Percentiles rank a stretch among this genome's conserved stretches.
Conservation (phyloP, 1,139 yeast genomes). For the Sugiyamaella grinbergsii region DNA sequence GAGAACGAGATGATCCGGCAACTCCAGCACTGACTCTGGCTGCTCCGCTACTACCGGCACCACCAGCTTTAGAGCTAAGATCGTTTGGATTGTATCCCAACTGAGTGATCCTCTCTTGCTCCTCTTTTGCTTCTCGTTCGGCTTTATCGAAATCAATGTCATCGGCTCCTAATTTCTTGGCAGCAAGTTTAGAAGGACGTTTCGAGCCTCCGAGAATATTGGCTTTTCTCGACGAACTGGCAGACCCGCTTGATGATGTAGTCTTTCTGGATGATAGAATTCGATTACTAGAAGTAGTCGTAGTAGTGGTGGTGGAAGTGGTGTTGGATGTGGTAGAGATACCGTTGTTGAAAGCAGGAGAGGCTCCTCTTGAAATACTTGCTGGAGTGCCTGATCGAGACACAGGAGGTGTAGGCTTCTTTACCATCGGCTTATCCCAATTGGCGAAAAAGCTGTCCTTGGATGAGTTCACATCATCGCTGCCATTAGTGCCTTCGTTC, state of each 20-base stretch:
- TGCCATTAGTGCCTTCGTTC: conserved; percentile 11
- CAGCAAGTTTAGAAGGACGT: conserved; percentile 40
- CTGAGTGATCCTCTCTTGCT: conserved; percentile 69
- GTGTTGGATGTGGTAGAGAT: conserved; percentile 27
- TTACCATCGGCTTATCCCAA: conserved; percentile 76
- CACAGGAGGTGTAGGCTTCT: conserved; percentile 54
- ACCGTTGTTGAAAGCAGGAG: conserved; percentile 29
- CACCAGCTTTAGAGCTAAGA: conserved; percentile 35
- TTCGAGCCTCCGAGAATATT: conserved; percentile 36
- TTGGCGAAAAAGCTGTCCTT: conserved; percentile 87
- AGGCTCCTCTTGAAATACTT: conserved; percentile 31
- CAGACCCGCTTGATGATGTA: conserved; percentile 33
- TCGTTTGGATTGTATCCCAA: conserved; percentile 71
- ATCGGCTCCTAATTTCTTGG: conserved; percentile 52
- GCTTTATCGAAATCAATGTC: conserved; percentile 90
- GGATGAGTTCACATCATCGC: conserved; percentile 35
- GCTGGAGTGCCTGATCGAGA: conserved; percentile 50
- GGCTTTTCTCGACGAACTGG: conserved; percentile 32
- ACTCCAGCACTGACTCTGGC: no score
- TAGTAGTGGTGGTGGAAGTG: conserved; percentile 29
- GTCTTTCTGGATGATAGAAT: conserved; percentile 36
- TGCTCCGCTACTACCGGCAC: conserved; percentile 43
- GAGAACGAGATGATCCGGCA: conserved; percentile 28
- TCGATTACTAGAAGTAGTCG: conserved; percentile 30
- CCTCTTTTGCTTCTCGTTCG: conserved; percentile 82